phyloP scores from a whole-genome alignment of 2,329 filamentous ascomycete species.

The Diaporthe sp. region DNA sequence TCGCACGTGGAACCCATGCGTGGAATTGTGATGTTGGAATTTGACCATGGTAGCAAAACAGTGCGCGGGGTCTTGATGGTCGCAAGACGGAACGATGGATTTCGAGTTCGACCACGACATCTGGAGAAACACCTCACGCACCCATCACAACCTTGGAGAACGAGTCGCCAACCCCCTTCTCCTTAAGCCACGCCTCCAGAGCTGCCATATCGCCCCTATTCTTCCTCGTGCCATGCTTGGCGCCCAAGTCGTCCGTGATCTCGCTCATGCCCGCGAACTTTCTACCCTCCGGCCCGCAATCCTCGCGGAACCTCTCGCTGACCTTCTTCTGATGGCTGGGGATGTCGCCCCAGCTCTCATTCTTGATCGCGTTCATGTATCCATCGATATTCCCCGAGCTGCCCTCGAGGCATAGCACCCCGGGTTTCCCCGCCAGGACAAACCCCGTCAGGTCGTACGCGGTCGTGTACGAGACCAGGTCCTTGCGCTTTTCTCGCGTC shows the following conservation, averaged over 20 bases:
- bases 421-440: constrained; percentile 72
- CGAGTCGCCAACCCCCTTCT: constrained; percentile 58
- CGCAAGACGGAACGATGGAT: too few relatives aligned
- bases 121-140: constrained; percentile 24
- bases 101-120: not conserved
- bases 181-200: constrained; percentile 63
- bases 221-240: constrained; percentile 62
- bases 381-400: constrained; percentile 62
- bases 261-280: constrained; percentile 70
- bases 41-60: not conserved
- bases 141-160: constrained; percentile 58
- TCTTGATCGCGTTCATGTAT: constrained; percentile 76
- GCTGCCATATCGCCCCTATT: constrained; percentile 69
- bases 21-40: not conserved
- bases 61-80: not conserved
- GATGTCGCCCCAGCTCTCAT: constrained; percentile 74
- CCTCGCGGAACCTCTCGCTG: constrained; percentile 67
- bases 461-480: constrained; percentile 68
- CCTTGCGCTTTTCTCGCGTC: constrained; percentile 70
- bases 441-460: constrained; percentile 69
- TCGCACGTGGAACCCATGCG: not conserved
- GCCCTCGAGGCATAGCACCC: constrained; percentile 67
- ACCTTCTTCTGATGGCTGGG: constrained; percentile 74
- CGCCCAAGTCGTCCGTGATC: constrained; percentile 65
- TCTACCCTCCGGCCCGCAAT: constrained; percentile 48